Conservation (phyloP, 345 rosid species). For the Conringia planisiliqua region DNA sequence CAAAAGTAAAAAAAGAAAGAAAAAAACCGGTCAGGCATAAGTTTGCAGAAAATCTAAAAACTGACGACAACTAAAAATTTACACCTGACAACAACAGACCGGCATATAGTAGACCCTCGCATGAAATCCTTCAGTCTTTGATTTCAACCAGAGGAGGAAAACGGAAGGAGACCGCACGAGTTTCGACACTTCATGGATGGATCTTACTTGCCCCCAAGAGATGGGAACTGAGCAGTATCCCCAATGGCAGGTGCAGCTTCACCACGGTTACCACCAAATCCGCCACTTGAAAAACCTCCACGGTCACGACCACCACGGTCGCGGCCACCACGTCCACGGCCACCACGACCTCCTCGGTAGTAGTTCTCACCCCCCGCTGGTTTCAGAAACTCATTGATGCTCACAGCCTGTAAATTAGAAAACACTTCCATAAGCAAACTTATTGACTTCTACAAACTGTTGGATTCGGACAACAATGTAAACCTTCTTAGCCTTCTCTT, state of each 20-base stretch:
- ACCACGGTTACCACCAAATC: constrained; percentile 39
- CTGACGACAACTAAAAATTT: constrained; percentile 31
- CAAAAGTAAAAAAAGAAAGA: neutral
- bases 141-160: neutral
- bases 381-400: constrained; percentile 92
- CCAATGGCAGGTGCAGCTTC: constrained; percentile 64
- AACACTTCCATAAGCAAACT: neutral
- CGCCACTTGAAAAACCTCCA: constrained; percentile 67
- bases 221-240: constrained; percentile 86
- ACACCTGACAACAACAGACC: constrained; percentile 31
- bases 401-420: constrained; percentile 55
- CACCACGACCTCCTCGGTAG: constrained; percentile 51
- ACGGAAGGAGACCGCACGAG: neutral
- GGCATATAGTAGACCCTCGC: neutral
- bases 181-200: neutral
- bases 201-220: constrained; percentile 84
- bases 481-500: constrained; percentile 89
- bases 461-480: neutral
- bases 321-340: constrained; percentile 66
- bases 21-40: constrained; percentile 17
- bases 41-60: constrained; percentile 24
- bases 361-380: constrained; percentile 82
- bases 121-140: neutral
- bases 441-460: neutral
- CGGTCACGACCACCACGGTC: constrained; percentile 66